Evolutionary conservation across 768 basidiomycete species (phyloP), one percentile per base, ranked within the genome.

Genomic region (Boletus rex-veris): DNA sequence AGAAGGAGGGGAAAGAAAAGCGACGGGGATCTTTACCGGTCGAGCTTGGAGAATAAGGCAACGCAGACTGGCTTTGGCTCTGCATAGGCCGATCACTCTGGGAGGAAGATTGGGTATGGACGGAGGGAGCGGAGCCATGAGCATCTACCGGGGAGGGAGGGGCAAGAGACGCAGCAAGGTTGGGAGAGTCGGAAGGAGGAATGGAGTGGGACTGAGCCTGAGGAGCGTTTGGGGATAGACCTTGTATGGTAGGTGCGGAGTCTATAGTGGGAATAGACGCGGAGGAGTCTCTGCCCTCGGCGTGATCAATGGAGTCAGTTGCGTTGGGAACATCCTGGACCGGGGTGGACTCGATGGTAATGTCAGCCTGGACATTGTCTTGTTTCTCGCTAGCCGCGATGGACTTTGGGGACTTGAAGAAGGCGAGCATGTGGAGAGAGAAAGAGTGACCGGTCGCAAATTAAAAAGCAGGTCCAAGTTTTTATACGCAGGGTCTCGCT

Each of bases 1-100:
- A 53, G 41, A 75, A 65, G 12, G 73, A 75, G 15, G 76, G 79
- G 47, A 84, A 75, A 33, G 78, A 81, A 55, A 84, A 75, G 40
- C 79, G 79, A 48, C 74, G 72, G 31, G 61, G 51, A 35, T 68
- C 71, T 58, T 61, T 71, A 41, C 44, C 54, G 21, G 58, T 33
- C 24, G 56, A 40, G 52, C 43, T 55, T 33, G 42, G 41, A 36
- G 61, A 70, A 18, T 68, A 66, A 2, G 65, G 64, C 39, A 64
- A 37, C 7, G 58, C 60, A 44, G 68, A 64, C 55, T 70, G 68
- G 52, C 65, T 68, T 50, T 59, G 63, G 18, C 55, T 64, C 36
- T 67, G 67, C 56, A 59, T 51, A 11, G 52, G 63, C 2, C 15
- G 45, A 26, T 58, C 65, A 11, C 49, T 51, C 43, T 61, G 63